phyloP scores from a whole-genome alignment of 352 stramenopile species.

The Peronospora belbahrii region DNA sequence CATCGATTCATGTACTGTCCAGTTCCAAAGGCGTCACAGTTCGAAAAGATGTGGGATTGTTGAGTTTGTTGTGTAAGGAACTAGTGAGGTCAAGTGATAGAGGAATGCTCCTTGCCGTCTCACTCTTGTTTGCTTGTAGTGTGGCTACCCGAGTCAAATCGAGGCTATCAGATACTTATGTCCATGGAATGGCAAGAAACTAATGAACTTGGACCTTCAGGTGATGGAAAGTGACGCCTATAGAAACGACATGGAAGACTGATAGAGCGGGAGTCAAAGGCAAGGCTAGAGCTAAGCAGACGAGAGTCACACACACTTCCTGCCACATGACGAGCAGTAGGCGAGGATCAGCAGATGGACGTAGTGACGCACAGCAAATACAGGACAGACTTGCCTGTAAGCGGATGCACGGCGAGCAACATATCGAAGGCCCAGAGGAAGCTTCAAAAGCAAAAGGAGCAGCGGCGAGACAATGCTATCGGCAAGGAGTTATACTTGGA shows the following conservation, averaged over 20 bases:
- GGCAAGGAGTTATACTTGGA: slow-evolving; percentile 39
- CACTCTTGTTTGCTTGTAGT: slow-evolving; percentile 22
- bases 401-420: slow-evolving; percentile 27
- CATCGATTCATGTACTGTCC: slow-evolving; percentile 42
- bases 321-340: slow-evolving; percentile 31
- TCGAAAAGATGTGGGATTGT: slow-evolving; percentile 31
- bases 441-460: slow-evolving; percentile 30
- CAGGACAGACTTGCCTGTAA: slow-evolving; percentile 41
- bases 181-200: slow-evolving; percentile 51
- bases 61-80: too few species aligned
- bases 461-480: slow-evolving; percentile 35
- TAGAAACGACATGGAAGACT: slow-evolving; percentile 49
- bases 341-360: slow-evolving; percentile 21
- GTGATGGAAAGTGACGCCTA: slow-evolving; percentile 34
- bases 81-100: too few species aligned
- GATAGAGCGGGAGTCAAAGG: slow-evolving; percentile 36
- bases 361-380: slow-evolving; percentile 31
- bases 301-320: slow-evolving; percentile 38
- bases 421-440: slow-evolving; percentile 25
- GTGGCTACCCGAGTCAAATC: slow-evolving; percentile 63
- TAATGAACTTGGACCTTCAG: slow-evolving; percentile 27
- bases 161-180: slow-evolving; percentile 50
- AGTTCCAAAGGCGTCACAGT: slow-evolving; percentile 36
- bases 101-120: background rate
- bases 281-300: slow-evolving; percentile 17